Evolutionary conservation across 805 yeast species (phyloP).

Genomic region (Ogataea methanolica): DNA sequence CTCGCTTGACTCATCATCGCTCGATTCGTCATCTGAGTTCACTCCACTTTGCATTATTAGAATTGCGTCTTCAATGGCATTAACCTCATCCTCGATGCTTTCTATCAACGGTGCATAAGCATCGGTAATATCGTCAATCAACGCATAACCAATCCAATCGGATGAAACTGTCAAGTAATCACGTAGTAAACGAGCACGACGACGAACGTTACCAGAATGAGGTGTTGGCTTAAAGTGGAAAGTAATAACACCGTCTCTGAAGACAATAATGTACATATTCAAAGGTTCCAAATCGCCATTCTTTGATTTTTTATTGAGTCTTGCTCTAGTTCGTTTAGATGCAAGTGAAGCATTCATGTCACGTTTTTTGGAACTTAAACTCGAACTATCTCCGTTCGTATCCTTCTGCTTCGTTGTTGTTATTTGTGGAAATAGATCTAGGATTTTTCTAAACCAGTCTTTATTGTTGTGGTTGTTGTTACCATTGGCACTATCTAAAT

Average conservation of each 20-base stretch:
- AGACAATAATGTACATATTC: constrained; percentile 89
- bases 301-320: constrained; percentile 15
- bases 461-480: constrained; percentile 6
- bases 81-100: constrained; percentile 90
- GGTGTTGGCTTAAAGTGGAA: constrained; percentile 95
- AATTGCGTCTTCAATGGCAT: constrained; percentile 89
- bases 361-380: not conserved
- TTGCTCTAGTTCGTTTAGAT: constrained; percentile 15
- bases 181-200: constrained; percentile 81
- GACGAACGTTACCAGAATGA: constrained; percentile 91
- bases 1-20: constrained; percentile 33
- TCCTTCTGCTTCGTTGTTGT: not conserved
- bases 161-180: constrained; percentile 89
- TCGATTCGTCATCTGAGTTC: constrained; percentile 40
- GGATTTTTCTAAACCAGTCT: constrained; percentile 10
- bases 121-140: constrained; percentile 95
- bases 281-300: constrained; percentile 75
- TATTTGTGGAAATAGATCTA: constrained; percentile 5
- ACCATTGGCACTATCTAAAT: constrained; percentile 14
- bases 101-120: constrained; percentile 97
- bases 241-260: constrained; percentile 84
- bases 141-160: constrained; percentile 96
- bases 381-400: not conserved
- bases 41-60: constrained; percentile 75
- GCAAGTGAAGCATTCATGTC: constrained; percentile 11